A percentile compares a stretch with the other conserved stretches of the same genome.
Conservation (phyloP, 345 rosid species). For the Gossypium bickii region DNA sequence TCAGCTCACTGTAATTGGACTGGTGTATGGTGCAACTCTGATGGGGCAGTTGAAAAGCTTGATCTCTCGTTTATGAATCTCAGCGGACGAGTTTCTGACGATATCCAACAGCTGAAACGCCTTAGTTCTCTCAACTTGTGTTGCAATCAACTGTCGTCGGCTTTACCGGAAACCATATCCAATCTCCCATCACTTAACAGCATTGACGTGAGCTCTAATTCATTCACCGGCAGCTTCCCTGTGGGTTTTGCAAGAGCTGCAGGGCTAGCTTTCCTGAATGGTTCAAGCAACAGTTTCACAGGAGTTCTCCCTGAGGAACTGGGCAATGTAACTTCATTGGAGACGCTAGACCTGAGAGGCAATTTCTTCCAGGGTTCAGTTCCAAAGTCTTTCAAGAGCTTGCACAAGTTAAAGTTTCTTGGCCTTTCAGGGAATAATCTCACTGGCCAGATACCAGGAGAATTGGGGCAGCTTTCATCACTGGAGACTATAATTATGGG, state of each 20-base stretch:
- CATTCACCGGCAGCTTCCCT: conserved; percentile 47
- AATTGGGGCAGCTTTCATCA: conserved; percentile 69
- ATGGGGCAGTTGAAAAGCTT: conserved; percentile 62
- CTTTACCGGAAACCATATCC: conserved; percentile 40
- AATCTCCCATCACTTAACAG: conserved; percentile 49
- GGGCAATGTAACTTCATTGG: conserved; percentile 54
- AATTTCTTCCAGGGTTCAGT: conserved; percentile 74
- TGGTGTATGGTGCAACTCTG: conserved; percentile 66
- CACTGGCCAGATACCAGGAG: conserved; percentile 62
- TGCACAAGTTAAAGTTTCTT: conserved; percentile 70
- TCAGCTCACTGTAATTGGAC: conserved; percentile 72
- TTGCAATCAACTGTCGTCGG: conserved; percentile 55
- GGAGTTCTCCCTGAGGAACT: conserved; percentile 72
- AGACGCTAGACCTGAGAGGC: conserved; percentile 81
- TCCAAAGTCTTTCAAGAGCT: conserved; percentile 57
- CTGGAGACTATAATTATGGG: conserved; percentile 82
- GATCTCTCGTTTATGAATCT: conserved; percentile 81
- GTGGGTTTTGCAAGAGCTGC: conserved; percentile 49
- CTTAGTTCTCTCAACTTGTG: conserved; percentile 66
- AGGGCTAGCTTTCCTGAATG: conserved; percentile 61
- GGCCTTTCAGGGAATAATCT: conserved; percentile 92
- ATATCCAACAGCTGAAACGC: conserved; percentile 42
- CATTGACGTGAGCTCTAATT: conserved; percentile 75
- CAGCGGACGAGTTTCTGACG: conserved; percentile 58
- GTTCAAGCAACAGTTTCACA: conserved; percentile 75